A percentile compares a stretch with the other conserved stretches of the same genome.
Conservation (phyloP, 495 filamentous ascomycete species). For the Penicillium goetzii region DNA sequence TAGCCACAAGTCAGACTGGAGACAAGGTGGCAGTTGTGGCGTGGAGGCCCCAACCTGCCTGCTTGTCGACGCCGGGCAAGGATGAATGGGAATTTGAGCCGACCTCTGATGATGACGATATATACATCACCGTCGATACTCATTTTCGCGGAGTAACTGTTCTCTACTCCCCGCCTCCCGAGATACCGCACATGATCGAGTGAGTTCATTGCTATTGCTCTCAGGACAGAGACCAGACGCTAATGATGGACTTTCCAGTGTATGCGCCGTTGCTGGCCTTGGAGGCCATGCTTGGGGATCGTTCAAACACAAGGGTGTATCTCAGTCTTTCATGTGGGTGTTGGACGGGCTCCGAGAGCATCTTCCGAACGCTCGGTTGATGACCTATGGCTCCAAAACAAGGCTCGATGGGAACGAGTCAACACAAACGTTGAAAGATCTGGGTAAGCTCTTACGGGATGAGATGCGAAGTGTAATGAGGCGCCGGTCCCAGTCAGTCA, state of each 20-base stretch:
- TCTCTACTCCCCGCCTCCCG: constrained; percentile 2
- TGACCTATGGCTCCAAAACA: constrained; percentile 12
- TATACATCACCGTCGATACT: constrained; percentile 9
- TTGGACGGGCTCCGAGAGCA: constrained; percentile 7
- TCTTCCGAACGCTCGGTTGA: constrained; percentile 7
- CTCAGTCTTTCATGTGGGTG: constrained; percentile 14
- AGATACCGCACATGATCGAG: constrained; percentile 1
- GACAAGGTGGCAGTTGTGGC: constrained; percentile 9
- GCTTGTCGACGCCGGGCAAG: constrained; percentile 2
- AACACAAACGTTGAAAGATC: constrained; percentile 9
- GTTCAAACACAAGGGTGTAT: constrained; percentile 7
- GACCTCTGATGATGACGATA: constrained; percentile 3
- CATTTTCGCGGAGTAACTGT: constrained; percentile 8
- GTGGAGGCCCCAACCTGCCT: constrained; percentile 6
- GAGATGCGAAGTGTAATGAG: constrained; percentile 9
- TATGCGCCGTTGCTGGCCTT: constrained; percentile 9
- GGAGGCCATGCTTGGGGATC: constrained; percentile 13
- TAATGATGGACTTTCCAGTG: not conserved
- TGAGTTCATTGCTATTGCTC: not conserved
- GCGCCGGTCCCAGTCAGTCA: not conserved
- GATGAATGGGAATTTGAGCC: constrained; percentile 11
- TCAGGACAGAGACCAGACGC: not conserved
- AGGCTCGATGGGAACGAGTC: constrained; percentile 11
- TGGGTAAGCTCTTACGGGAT: constrained; percentile 7
- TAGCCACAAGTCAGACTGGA: constrained; percentile 4